Percentiles rank a stretch among this genome's conserved stretches.
phyloP scores from a whole-genome alignment of 495 filamentous ascomycete genomes.

The Trichoderma reesei region DNA sequence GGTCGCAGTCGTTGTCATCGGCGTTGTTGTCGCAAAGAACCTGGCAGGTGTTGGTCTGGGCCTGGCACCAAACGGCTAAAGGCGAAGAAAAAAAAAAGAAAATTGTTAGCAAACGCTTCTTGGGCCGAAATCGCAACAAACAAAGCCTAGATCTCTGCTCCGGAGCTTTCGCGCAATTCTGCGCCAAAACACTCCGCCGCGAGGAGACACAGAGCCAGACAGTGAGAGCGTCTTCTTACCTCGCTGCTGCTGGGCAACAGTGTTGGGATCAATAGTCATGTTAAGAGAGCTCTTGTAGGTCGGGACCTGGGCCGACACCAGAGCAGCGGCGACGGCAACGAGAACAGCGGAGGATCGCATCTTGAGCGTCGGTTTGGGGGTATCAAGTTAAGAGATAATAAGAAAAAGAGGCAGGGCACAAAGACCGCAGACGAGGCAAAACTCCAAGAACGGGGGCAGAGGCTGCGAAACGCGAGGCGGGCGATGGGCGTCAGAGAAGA shows the following conservation, averaged over 20 bases:
- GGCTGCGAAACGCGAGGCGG: background rate
- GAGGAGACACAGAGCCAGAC: background rate
- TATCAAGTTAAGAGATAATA: constrained; percentile 2
- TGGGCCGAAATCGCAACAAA: constrained; percentile 3
- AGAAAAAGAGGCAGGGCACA: background rate
- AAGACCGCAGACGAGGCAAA: background rate
- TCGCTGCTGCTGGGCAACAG: constrained; percentile 13
- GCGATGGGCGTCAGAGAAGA: constrained; percentile 3
- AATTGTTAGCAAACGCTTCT: background rate
- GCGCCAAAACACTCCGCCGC: background rate
- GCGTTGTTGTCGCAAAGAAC: constrained; percentile 20
- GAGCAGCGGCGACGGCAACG: constrained; percentile 23
- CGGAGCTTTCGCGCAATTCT: background rate
- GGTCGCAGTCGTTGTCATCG: constrained; percentile 20
- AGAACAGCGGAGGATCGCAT: constrained; percentile 24
- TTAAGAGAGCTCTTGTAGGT: constrained; percentile 15
- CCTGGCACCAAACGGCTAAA: constrained; percentile 26
- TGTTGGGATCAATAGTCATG: constrained; percentile 23
- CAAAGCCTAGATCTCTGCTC: background rate
- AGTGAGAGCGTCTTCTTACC: constrained; percentile 1
- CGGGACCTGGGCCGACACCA: constrained; percentile 19
- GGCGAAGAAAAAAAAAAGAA: background rate
- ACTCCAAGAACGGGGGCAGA: constrained; percentile 2
- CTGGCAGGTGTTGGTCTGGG: constrained; percentile 26
- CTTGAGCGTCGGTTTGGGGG: constrained; percentile 4